Base-by-base conservation (phyloP, 2,329 filamentous ascomycete species). In the Calonectria fujianensis region DNA sequence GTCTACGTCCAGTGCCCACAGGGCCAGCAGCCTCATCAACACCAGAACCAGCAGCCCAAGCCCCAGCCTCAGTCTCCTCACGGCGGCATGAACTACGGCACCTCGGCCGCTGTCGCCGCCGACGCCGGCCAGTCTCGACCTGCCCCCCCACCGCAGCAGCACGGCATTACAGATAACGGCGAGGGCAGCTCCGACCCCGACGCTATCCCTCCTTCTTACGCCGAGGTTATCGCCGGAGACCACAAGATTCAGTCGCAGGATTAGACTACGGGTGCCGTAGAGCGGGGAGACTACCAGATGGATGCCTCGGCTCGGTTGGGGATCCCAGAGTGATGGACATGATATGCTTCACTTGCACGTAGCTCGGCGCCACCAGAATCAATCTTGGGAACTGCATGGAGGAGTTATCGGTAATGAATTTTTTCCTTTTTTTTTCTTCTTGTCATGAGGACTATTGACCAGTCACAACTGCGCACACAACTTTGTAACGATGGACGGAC, bases 221-320 rank as follows among this genome's bases (percentile, higher is more conserved):
- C 94, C 20, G 95, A 98, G 86, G 96, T 95, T 63, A 93, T 98
- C 74, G 93, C 93, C 81, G 96, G 95, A 1, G 96, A 98, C 83
- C 87, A 98, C 86, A 98, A 98, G 90, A 89, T 98, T 66, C 97
- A 98, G 89, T 80, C 83, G 13, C 78, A 78, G 27, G 81, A 83
- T 6, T 85, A 84, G 71, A 73, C 27, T 13, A 45, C 9, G 32
- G 20, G 24, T 6, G 24, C 39, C 45, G 39, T 41, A 35, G 51
- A 69, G 50, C 50, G 24, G 66, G 41, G 32, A 35, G 32, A 35
- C 41, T 24, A 29, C 41, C 20, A 16, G 51, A 69, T 16, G 50
- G 37, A 63, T 41, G 13, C 37, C 29, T 11, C 11, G 48, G 32
- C 35, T 6, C 45, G 50, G 45, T 8, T 31, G 50, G 51, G 45